phyloP scores from a whole-genome alignment of 2,329 filamentous ascomycete genomes.

The Endoconidiophora laricicola region DNA sequence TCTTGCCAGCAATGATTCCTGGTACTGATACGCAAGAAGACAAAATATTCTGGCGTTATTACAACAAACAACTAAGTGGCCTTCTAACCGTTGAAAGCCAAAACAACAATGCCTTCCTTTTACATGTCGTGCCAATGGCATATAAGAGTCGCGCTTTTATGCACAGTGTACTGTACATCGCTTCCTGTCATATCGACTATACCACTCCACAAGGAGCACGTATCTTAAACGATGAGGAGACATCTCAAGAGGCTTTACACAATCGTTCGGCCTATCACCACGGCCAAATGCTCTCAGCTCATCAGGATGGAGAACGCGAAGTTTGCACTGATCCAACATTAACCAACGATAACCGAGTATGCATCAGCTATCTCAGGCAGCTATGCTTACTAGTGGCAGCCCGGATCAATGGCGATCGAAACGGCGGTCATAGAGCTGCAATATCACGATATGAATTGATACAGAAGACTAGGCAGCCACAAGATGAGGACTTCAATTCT shows the following conservation, averaged over 20 bases:
- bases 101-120: slow-evolving; percentile 69
- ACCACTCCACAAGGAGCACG: slow-evolving; percentile 39
- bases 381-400: slow-evolving; percentile 43
- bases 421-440: slow-evolving; percentile 63
- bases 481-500: slow-evolving; percentile 46
- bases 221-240: slow-evolving; percentile 29
- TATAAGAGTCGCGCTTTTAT: slow-evolving; percentile 66
- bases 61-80: slow-evolving; percentile 60
- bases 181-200: slow-evolving; percentile 57
- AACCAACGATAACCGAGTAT: slow-evolving; percentile 18
- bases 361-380: slow-evolving; percentile 45
- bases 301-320: background rate
- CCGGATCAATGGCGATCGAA: slow-evolving; percentile 36
- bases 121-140: slow-evolving; percentile 68
- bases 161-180: slow-evolving; percentile 76
- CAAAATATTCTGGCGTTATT: slow-evolving; percentile 67
- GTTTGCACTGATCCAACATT: background rate
- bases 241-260: background rate
- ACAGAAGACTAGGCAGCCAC: slow-evolving; percentile 42
- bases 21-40: slow-evolving; percentile 70
- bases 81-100: slow-evolving; percentile 72
- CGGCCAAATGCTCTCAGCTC: background rate
- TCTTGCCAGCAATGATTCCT: slow-evolving; percentile 52
- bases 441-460: slow-evolving; percentile 59
- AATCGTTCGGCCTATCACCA: background rate